Evolutionary conservation across 139 green algal genomes (phyloP), one percentile per base, ranked within the genome.

Genomic region (Tetradesmus obliquus): DNA sequence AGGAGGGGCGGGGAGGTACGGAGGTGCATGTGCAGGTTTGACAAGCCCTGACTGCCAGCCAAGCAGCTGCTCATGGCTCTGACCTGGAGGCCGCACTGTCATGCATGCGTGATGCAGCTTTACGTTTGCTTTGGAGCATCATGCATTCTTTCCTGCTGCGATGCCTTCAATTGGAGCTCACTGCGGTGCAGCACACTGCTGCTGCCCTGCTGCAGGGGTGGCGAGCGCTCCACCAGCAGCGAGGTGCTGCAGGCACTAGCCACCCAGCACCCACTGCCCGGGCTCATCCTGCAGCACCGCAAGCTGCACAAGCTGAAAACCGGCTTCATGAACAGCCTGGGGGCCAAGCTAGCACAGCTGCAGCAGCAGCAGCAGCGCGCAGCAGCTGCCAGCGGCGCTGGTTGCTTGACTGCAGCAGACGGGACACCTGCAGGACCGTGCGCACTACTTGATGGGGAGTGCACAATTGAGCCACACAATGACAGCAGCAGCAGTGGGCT

Each of bases 251-350:
- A 97, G 93, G 95, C 96, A 90, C 85, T 97, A 88, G 19, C 89
- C 55, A 57, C 72, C 15, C 74, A 92, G 74, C 94, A 97, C 74
- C 45, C 89, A 8, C 72, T 98, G 58, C 88, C 94, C 8, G 84
- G 66, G 1, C 60, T 96, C 86, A 95, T 98, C 45, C 84, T 95
- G 84, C 94, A 98, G 91, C 92, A 96, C 92, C 92, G 97, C 84
- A 97, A 91, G 66, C 87, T 97, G 3, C 81, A 55, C 58, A 98
- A 97, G 92, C 91, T 97, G 22, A 91, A 95, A 9, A 92, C 71
- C 5, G 89, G 90, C 71, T 97, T 95, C 62, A 55, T 94, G 15
- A 76, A 93, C 24, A 58, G 69, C 2, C 86, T 95, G 51, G 58
- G 57, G 1, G 58, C 45, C 57, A 88, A 80, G 13, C 88, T 90